phyloP scores from a whole-genome alignment of 2,329 filamentous ascomycete genomes.

The Falciphora oryzae region DNA sequence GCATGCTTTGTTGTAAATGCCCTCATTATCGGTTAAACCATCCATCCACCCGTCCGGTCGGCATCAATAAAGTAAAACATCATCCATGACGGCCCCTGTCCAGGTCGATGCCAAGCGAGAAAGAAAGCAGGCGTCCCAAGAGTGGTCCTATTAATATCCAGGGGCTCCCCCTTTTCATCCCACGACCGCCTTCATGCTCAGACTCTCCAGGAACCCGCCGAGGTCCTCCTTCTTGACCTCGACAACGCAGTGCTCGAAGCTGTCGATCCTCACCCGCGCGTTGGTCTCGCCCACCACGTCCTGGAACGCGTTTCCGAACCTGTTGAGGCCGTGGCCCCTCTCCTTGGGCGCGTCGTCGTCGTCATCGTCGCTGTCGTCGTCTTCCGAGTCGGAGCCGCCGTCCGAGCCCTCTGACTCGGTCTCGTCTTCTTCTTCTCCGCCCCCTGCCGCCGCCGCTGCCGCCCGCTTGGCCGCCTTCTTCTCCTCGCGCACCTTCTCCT shows the following conservation, averaged over 20 bases:
- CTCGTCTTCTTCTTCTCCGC: constrained; percentile 39
- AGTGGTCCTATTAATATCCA: too few species aligned
- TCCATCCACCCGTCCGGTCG: background rate
- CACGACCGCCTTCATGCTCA: constrained; percentile 87
- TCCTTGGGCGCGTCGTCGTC: constrained; percentile 46
- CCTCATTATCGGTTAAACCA: background rate
- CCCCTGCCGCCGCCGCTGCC: constrained; percentile 10
- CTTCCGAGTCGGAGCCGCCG: constrained; percentile 33
- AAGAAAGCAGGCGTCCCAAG: background rate
- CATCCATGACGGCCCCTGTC: too few species aligned
- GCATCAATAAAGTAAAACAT: background rate
- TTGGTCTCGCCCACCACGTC: constrained; percentile 90
- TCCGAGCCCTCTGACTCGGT: constrained; percentile 41
- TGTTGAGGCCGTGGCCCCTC: constrained; percentile 71
- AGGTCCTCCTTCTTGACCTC: constrained; percentile 97
- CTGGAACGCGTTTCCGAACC: constrained; percentile 92
- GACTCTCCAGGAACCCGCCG: constrained; percentile 78
- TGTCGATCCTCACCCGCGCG: constrained; percentile 84
- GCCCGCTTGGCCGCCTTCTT: constrained; percentile 53
- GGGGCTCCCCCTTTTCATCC: constrained; percentile 34
- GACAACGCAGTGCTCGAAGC: constrained; percentile 94
- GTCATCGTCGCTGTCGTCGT: constrained; percentile 37
- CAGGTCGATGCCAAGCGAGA: too few species aligned
- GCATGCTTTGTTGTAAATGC: constrained; percentile 2
- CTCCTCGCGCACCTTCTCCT: constrained; percentile 53